Evolutionary conservation across 768 basidiomycete genomes (phyloP), one percentile per base, ranked within the genome.

Genomic region (Russula dissimulans): DNA sequence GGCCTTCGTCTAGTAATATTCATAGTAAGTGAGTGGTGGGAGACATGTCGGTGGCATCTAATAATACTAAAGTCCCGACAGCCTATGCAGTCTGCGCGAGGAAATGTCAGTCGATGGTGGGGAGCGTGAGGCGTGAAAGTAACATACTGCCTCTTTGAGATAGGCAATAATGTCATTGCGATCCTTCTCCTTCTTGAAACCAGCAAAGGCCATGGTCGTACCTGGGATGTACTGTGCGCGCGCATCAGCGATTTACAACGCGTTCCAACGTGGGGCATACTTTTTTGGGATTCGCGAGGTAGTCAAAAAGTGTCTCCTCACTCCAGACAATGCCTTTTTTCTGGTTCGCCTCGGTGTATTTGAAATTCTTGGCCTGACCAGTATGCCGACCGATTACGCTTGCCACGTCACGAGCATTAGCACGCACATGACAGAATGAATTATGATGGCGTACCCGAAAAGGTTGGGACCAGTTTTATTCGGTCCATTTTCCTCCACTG

Each of bases 181-280:
- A 74, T 97, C 95, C 81, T 94, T 92, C 10, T 91, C 91, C 84
- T 97, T 98, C 87, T 97, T 98, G 72, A 98, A 77, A 69, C 95
- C 95, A 66, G 94, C 93, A 68, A 97, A 97, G 59, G 94, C 95
- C 95, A 97, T 97, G 79, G 95, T 97, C 53, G 95, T 97, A 50
- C 95, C 94, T 42, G 91, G 91, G 66, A 95, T 95, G 78, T 93
- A 94, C 89, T 91, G 60, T 5, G 45, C 11, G 22, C 10, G 26
- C 8, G 7, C 38, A n/a, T 54, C 36, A 58, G 38, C 10, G 4
- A 22, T 36, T 10, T 8, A n/a, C 47, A 32, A 32, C 10, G 22
- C 14, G n/a, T 18, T 17, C 38, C 4, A 58, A 22, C 1, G 50
- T 11, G 56, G 39, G 26, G 73, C 79, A 63, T 60, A 89, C 91